Conservation (phyloP, 495 filamentous ascomycete genomes). For the Xylaria bambusicola region DNA sequence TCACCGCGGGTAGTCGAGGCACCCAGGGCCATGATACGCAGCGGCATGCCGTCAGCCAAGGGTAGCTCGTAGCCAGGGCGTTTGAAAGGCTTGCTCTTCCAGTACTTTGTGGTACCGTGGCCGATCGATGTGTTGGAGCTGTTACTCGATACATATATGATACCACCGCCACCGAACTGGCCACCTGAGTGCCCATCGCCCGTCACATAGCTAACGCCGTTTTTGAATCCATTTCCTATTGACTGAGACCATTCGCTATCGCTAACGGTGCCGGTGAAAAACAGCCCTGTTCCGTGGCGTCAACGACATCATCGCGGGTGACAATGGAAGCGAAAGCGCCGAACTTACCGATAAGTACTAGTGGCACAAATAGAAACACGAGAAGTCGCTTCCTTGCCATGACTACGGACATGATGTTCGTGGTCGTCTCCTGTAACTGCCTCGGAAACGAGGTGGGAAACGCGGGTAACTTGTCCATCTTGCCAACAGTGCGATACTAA, state of each 20-base stretch:
- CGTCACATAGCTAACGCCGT: constrained; percentile 34
- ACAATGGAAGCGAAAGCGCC: not conserved
- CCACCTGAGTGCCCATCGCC: constrained; percentile 28
- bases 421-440: constrained; percentile 18
- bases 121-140: constrained; percentile 21
- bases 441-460: constrained; percentile 17
- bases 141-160: constrained; percentile 18
- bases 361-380: constrained; percentile 30
- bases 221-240: constrained; percentile 32
- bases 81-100: constrained; percentile 31
- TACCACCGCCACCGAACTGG: constrained; percentile 6
- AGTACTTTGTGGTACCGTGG: constrained; percentile 24
- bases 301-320: not conserved
- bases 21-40: constrained; percentile 39
- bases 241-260: constrained; percentile 37
- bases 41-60: constrained; percentile 34
- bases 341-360: constrained; percentile 31
- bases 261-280: constrained; percentile 32
- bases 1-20: constrained; percentile 39
- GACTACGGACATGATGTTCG: constrained; percentile 29
- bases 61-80: constrained; percentile 34
- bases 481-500: not conserved
- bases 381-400: constrained; percentile 35
- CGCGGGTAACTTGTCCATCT: constrained; percentile 32
- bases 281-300: constrained; percentile 18